Evolutionary conservation across 2,329 filamentous ascomycete genomes (phyloP).

Genomic region (Metarhizium rileyi): DNA sequence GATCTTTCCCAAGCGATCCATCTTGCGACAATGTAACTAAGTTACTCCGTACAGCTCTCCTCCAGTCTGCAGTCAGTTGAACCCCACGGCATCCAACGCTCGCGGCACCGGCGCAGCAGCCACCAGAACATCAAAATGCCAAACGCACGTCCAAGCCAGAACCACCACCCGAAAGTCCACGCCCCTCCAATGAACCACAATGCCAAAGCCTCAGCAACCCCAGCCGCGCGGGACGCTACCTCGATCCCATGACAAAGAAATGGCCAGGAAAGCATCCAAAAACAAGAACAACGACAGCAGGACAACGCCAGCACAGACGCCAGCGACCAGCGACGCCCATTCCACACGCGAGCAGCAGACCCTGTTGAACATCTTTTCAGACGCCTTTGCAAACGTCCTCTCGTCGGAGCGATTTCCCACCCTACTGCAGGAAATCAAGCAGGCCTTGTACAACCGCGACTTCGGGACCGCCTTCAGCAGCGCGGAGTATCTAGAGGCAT

Average conservation of each 20-base stretch:
- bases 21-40: too few species aligned
- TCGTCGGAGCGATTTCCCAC: conserved; percentile 36
- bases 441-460: conserved; percentile 75
- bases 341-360: conserved; percentile 45
- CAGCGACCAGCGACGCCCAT: background rate
- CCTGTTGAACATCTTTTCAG: conserved; percentile 63
- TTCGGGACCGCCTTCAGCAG: conserved; percentile 71
- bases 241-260: background rate
- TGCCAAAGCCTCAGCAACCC: background rate
- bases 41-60: too few species aligned
- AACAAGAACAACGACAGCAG: background rate
- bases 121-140: too few species aligned
- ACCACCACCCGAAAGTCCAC: too few species aligned
- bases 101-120: too few species aligned
- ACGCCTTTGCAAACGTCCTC: conserved; percentile 48
- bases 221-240: background rate
- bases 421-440: conserved; percentile 72
- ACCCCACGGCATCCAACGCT: too few species aligned
- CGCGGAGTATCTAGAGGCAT: conserved; percentile 64
- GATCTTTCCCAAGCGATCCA: too few species aligned
- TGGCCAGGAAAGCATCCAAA: conserved; percentile 4
- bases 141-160: too few species aligned
- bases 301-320: background rate
- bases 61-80: too few species aligned
- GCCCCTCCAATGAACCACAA: too few species aligned